These are phyloP conservation scores for Blepharisma japonicum DNA, from an alignment of 73 alveolate species.

Conservation along the genomic window DNA sequence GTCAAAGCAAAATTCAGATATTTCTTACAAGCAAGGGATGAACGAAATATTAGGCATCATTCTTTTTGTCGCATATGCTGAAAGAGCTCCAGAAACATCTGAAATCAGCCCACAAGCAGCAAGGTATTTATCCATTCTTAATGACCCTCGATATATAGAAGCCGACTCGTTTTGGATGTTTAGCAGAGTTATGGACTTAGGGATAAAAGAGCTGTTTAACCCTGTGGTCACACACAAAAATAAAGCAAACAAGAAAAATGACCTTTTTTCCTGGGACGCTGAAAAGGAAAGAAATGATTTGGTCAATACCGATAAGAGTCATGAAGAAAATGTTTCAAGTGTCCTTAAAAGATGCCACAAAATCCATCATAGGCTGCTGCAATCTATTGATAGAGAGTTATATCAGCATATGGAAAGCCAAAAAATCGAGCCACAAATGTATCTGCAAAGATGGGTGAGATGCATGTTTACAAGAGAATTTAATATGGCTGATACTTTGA, in stretches of 20 bases:
- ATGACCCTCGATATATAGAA: slow-evolving; percentile 20
- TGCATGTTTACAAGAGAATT: slow-evolving; percentile 67
- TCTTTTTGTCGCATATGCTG: slow-evolving; percentile 61
- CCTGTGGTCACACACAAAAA: slow-evolving; percentile 5
- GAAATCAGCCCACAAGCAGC: neutral
- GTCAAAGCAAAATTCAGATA: slow-evolving; percentile 70
- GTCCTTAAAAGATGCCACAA: slow-evolving; percentile 61
- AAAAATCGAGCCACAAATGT: slow-evolving; percentile 59
- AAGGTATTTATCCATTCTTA: slow-evolving; percentile 11
- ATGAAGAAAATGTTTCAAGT: slow-evolving; percentile 27
- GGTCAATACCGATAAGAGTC: slow-evolving; percentile 9
- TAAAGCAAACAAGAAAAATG: slow-evolving; percentile 23
- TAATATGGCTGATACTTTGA: slow-evolving; percentile 40
- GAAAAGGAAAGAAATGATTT: neutral
- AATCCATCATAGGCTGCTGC: slow-evolving; percentile 52
- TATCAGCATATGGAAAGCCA: slow-evolving; percentile 47
- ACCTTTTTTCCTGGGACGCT: slow-evolving; percentile 28
- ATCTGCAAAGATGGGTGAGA: slow-evolving; percentile 65
- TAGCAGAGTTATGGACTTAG: slow-evolving; percentile 16
- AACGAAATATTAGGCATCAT: slow-evolving; percentile 80
- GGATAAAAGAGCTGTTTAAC: slow-evolving; percentile 27
- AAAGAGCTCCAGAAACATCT: slow-evolving; percentile 1
- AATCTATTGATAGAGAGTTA: slow-evolving; percentile 41
- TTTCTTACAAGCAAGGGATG: slow-evolving; percentile 87
- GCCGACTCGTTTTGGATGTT: slow-evolving; percentile 11